A percentile compares a stretch with the other conserved stretches of the same genome.
Conservation (phyloP, 164 flowering plant genomes). For the Buxus sempervirens region DNA sequence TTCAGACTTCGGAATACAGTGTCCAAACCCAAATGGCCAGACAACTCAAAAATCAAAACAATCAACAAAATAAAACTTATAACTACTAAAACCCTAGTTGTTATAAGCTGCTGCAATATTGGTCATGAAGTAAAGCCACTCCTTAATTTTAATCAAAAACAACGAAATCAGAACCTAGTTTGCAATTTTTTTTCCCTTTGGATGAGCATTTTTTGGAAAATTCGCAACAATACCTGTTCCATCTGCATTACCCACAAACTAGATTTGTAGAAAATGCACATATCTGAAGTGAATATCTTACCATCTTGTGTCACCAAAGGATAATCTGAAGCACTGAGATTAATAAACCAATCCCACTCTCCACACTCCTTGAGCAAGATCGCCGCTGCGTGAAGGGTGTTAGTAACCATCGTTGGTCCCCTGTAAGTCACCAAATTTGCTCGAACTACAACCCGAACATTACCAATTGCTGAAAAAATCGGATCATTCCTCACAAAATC, state of each 20-base stretch:
- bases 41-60: neutral
- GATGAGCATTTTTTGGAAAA: too few relatives aligned
- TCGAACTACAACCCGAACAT: constrained; percentile 49
- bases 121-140: too few relatives aligned
- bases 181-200: too few relatives aligned
- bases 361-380: constrained; percentile 66
- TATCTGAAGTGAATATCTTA: constrained; percentile 15
- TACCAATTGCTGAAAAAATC: constrained; percentile 46
- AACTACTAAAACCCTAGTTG: neutral
- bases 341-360: constrained; percentile 89
- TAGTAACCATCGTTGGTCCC: constrained; percentile 83
- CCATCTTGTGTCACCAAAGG: constrained; percentile 92
- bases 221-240: too few relatives aligned
- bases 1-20: neutral
- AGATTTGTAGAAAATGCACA: neutral
- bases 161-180: neutral
- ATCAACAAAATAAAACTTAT: neutral
- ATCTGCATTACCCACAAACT: neutral
- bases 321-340: constrained; percentile 85
- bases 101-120: neutral
- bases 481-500: constrained; percentile 41
- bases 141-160: neutral
- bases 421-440: constrained; percentile 81
- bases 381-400: constrained; percentile 78
- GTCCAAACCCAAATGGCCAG: neutral